Percentiles rank a stretch among this genome's conserved stretches.
Conservation (phyloP, 768 basidiomycete genomes). For the Kwoniella sp. region DNA sequence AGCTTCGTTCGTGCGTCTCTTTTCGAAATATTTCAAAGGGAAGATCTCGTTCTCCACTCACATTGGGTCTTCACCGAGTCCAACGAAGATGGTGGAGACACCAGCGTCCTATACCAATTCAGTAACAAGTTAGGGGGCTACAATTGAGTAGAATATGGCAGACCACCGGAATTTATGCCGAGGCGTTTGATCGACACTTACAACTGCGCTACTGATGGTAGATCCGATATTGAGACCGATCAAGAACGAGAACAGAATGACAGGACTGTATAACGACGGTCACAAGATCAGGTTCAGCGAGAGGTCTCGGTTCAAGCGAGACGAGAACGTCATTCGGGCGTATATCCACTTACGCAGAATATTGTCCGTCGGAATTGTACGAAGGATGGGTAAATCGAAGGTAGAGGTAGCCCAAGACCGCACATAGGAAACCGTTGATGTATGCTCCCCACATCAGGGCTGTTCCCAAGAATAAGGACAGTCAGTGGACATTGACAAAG, state of each 20-base stretch:
- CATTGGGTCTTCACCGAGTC: constrained; percentile 79
- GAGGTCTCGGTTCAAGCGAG: too few species aligned
- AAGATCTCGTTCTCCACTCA: constrained; percentile 22
- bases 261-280: constrained; percentile 58
- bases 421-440: constrained; percentile 70
- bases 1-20: not conserved
- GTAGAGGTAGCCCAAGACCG: constrained; percentile 76
- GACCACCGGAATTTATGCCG: not conserved
- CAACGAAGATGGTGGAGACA: constrained; percentile 87
- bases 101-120: constrained; percentile 64
- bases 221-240: constrained; percentile 65
- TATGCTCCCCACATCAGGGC: constrained; percentile 82
- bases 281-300: not conserved
- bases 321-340: not conserved
- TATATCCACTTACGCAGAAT: constrained; percentile 61
- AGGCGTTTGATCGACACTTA: constrained; percentile 10
- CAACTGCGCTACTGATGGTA: constrained; percentile 44
- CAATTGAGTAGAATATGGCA: not conserved
- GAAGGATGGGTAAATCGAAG: constrained; percentile 69
- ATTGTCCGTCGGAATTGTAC: constrained; percentile 73
- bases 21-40: too few species aligned
- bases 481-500: not conserved
- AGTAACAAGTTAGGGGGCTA: not conserved
- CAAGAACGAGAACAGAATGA: constrained; percentile 76
- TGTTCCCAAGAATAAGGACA: constrained; percentile 39